Evolutionary conservation across 2,329 filamentous ascomycete species (phyloP).

Genomic region (Trichoderma sp.): DNA sequence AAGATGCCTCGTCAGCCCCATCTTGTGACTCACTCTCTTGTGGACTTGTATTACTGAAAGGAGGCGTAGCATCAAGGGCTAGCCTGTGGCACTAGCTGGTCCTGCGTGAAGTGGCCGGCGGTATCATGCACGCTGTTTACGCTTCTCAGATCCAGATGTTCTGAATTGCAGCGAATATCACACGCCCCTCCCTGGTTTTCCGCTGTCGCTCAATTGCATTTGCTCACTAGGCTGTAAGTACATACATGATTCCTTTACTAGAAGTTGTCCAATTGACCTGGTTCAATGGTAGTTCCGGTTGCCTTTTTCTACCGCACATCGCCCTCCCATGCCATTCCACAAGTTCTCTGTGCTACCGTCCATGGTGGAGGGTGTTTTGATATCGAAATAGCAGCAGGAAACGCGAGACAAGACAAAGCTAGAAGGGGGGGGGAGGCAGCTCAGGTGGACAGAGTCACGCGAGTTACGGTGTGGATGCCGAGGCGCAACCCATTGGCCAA

Average conservation of each 20-base stretch:
- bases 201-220: not conserved
- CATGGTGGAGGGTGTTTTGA: not conserved
- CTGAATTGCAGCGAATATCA: not conserved
- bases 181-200: not conserved
- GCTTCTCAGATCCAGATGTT: conserved; percentile 16
- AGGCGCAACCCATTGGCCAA: conserved; percentile 19
- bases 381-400: not conserved
- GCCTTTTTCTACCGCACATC: not conserved
- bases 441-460: conserved; percentile 20
- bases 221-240: not conserved
- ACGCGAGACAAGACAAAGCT: not conserved
- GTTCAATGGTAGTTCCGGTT: too few species aligned
- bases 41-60: not conserved
- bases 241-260: too few species aligned
- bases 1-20: conserved; percentile 15
- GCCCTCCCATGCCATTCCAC: not conserved
- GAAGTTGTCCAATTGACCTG: not conserved
- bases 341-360: not conserved
- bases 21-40: conserved; percentile 20
- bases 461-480: conserved; percentile 18
- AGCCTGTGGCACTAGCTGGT: not conserved
- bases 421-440: not conserved
- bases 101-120: conserved; percentile 5
- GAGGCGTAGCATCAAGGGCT: conserved; percentile 1
- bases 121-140: conserved; percentile 12